Evolutionary conservation across 1,284 basidiomycete species (phyloP).

Genomic region (Termitomyces sp.): DNA sequence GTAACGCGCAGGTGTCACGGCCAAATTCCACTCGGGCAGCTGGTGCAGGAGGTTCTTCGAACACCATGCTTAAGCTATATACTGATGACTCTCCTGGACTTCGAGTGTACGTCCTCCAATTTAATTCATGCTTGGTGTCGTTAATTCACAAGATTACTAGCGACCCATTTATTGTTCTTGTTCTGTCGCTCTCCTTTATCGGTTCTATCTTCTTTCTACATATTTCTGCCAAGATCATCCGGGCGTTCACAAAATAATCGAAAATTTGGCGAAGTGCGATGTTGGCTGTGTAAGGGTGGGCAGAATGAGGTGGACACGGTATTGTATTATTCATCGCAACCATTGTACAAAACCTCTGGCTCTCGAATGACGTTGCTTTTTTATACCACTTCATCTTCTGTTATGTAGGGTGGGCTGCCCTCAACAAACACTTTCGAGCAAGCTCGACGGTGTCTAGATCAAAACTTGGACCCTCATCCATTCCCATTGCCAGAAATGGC

Average conservation of each 20-base stretch:
- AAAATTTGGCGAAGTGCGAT: neutral
- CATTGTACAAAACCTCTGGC: conserved; percentile 25
- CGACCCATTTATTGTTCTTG: conserved; percentile 96
- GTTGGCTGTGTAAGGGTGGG: conserved; percentile 13
- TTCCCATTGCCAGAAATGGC: neutral
- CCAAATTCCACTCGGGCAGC: conserved; percentile 91
- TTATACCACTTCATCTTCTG: conserved; percentile 25
- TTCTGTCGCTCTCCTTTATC: conserved; percentile 96
- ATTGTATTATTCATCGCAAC: conserved; percentile 24
- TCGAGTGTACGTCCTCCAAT: conserved; percentile 75
- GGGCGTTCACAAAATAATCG: conserved; percentile 79
- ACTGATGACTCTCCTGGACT: conserved; percentile 96
- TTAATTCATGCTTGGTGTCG: conserved; percentile 1
- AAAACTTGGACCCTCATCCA: neutral
- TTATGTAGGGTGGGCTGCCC: conserved; percentile 1
- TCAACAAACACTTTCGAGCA: neutral
- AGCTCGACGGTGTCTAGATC: neutral
- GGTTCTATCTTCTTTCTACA: conserved; percentile 99
- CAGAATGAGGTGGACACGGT: conserved; percentile 19
- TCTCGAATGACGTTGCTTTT: conserved; percentile 21
- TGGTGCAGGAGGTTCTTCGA: conserved; percentile 93
- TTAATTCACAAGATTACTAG: conserved; percentile 35
- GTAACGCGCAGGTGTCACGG: conserved; percentile 58
- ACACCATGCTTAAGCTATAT: conserved; percentile 98
- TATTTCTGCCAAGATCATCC: conserved; percentile 93